Base-by-base conservation (phyloP, 768 basidiomycete genomes). In the Boletus subparvulus region DNA sequence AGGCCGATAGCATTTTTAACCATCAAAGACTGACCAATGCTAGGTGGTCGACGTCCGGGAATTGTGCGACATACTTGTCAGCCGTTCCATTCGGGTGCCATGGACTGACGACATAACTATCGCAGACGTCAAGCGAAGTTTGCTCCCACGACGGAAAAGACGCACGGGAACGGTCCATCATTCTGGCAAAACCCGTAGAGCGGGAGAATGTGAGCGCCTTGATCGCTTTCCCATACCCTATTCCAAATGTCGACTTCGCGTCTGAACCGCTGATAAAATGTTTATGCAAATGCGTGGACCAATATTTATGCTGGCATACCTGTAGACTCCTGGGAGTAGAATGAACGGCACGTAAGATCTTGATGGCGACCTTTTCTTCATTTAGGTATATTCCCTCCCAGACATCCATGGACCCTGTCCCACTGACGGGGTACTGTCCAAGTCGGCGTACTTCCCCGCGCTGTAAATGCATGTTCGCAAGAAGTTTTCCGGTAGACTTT, bases 81-180 rank as follows among this genome's bases (percentile, higher is more conserved):
- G 78, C 78, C 44, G 76, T 79, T 36, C 83, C 83, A 50, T 83
- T 77, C 26, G 69, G 53, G 65, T 80, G 80, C 83, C 83, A 84
- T 24, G 82, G 83, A 60, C 79, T 83, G 40, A 84, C 77, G 71
- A 84, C 81, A 58, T 80, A 83, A 35, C 82, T 83, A 51, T 47
- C 33, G 45, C 17, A 24, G 21, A 47, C 9, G 32, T 68, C 11
- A 62, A 36, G 33, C 16, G 14, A 44, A 45, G 43, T 30, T 41
- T 47, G 1, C 14, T 46, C 12, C n/a, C 13, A 42, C 16, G 13
- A 50, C 8, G 3, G 26, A 33, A 36, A 52, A 24, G 13, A 62
- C 77, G 50, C 61, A 83, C 78, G 83, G 83, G 54, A 80, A 83
- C 17, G 83, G 83, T 0, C 81, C 81, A 57, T 83, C 81, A n/a